Evolutionary conservation across 139 green algal genomes (phyloP), one percentile per base, ranked within the genome.

Genomic region (Chloropicon primus): DNA sequence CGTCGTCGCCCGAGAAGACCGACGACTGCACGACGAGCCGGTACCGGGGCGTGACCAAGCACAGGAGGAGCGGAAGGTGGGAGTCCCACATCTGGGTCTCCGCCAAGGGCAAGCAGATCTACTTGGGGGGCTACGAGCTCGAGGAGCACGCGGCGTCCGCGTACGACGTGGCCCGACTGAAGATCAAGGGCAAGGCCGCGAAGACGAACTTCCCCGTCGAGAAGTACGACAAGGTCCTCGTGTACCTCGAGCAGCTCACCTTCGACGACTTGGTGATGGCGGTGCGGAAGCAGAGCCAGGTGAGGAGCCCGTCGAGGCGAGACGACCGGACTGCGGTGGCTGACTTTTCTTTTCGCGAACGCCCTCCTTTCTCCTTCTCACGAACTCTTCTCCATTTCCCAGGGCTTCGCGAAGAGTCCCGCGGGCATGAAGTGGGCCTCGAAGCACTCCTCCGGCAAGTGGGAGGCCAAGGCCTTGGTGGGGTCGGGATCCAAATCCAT

Each of bases 101-200:
- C 78, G 89, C 94, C 2, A 81, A 94, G 23, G 88, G 89, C 0
- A 75, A 86, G n/a, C 91, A 96, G 82, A 84, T 89, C 17, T 91
- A 91, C 71, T 78, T 91, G 21, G 87, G 87, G 21, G 89, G 89
- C 21, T 74, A 78, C 74, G 74, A 78, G 74, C 24, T 89, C 21
- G 92, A 97, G 84, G 92, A 93, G 74, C 90, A 94, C 71, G 93
- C 93, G 22, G 93, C 93, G 0, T 91, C 96, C 81, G 92, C 91
- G 0, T 97, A 94, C 75, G 93, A 96, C 82, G 90, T 96, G 75
- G 91, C 91, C 2, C 87, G 87, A 2, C 82, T 96, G 53, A 96
- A 95, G 83, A 82, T 74, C 80, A 95, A 94, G 82, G 89, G 91
- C 2, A 24, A 28, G 5, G 25, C 24, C 22, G 86, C 83, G 22